phyloP scores from a whole-genome alignment of 2,329 filamentous ascomycete species.

The Gaeumannomyces sp. region DNA sequence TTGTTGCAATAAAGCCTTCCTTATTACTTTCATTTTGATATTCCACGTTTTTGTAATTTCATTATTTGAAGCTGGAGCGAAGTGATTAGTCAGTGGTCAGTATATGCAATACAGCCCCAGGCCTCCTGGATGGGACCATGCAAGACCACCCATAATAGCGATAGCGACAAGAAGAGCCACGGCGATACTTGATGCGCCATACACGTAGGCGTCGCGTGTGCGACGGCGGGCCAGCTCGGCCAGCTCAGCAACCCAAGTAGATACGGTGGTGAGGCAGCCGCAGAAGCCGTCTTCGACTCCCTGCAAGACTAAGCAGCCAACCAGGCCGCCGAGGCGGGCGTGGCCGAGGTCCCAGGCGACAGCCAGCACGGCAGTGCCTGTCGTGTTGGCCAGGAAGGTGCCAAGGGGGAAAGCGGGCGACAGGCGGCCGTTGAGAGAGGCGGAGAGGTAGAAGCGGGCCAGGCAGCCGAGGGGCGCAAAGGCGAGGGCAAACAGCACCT shows the following conservation, averaged over 20 bases:
- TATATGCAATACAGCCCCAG: constrained; percentile 31
- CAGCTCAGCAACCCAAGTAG: constrained; percentile 60
- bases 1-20: background rate
- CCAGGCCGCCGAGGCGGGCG: constrained; percentile 42
- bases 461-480: constrained; percentile 80
- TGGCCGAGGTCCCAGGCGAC: constrained; percentile 77
- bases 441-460: constrained; percentile 64
- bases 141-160: constrained; percentile 66
- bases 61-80: background rate
- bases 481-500: constrained; percentile 68
- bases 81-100: constrained; percentile 14
- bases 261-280: constrained; percentile 60
- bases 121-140: constrained; percentile 58
- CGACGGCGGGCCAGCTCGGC: constrained; percentile 33
- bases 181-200: constrained; percentile 56
- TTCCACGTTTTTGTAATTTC: background rate
- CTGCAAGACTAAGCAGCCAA: constrained; percentile 57
- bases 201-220: constrained; percentile 54
- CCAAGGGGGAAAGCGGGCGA: constrained; percentile 68
- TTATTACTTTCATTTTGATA: background rate
- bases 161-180: constrained; percentile 55
- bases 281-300: constrained; percentile 64
- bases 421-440: constrained; percentile 62
- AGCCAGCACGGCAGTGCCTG: constrained; percentile 68
- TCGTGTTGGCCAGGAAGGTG: constrained; percentile 76